A percentile compares a stretch with the other conserved stretches of the same genome.
phyloP scores from a whole-genome alignment of 257 asterid species.

The Solanum tacnaense region DNA sequence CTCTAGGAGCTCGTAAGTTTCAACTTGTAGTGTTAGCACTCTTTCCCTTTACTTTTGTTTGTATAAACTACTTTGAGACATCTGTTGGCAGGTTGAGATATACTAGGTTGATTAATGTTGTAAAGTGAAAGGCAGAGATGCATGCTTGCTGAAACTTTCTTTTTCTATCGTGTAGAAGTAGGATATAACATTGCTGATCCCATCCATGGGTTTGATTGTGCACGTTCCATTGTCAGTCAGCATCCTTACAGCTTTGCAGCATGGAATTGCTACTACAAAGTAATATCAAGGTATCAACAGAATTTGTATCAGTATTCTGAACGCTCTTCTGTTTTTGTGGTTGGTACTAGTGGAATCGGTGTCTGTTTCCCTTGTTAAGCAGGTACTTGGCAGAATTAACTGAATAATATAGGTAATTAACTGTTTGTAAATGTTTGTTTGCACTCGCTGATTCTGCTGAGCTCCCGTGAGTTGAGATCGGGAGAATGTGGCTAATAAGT shows the following conservation, averaged over 20 bases:
- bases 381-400: not conserved
- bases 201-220: conserved; percentile 58
- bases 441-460: not conserved
- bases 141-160: not conserved
- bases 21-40: not conserved
- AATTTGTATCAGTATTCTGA: not conserved
- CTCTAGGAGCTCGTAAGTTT: conserved; percentile 77
- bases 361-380: not conserved
- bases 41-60: conserved; percentile 3
- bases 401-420: not conserved
- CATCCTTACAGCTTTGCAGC: conserved; percentile 77
- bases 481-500: not conserved
- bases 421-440: not conserved
- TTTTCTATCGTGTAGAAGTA: conserved; percentile 30
- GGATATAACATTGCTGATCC: conserved; percentile 60
- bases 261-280: conserved; percentile 86
- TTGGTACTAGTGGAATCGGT: not conserved
- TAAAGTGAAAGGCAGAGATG: not conserved
- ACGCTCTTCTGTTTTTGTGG: not conserved
- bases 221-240: conserved; percentile 46
- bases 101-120: not conserved
- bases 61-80: not conserved
- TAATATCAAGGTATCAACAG: conserved; percentile 40
- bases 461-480: not conserved
- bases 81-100: not conserved